Base-by-base conservation (phyloP, 305 asterid species). In the Lippia alba region DNA sequence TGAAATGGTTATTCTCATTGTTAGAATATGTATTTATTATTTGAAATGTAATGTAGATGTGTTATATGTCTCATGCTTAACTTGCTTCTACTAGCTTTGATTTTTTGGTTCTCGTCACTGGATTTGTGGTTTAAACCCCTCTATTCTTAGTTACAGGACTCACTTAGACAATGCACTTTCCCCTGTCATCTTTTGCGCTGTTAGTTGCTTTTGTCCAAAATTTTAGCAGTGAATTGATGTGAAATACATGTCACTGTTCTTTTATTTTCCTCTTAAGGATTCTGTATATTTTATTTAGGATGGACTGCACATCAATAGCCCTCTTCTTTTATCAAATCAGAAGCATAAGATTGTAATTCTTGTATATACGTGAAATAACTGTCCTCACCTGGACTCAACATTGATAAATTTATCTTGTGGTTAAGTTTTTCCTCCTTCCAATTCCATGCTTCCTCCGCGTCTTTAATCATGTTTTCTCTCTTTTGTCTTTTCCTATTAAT, bases 401-500 rank as follows among this genome's bases (percentile, higher is more conserved):
- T 61, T 64, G 14, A 14, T 41, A 39, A 55, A 44, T 11, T 19
- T 18, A 11, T 63, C 14, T 32, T 7, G 18, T 24, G 4, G 7
- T 33, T 3, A 6, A 36, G 41, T 0, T 14, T 8, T 2, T 51
- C 64, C 14, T 9, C 3, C 56, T 36, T n/a, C 1, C 40, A 36
- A 44, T 32, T 44, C 1, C 9, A 45, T 48, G 56, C 61, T 17
- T 40, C 30, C 15, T 39, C 45, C 58, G 12, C 44, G 18, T 40
- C 33, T 40, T 1, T 41, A 24, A 18, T 59, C 12, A 69, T 58
- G 44, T 49, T 46, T 0, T 8, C 12, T 19, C 16, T 12, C 0
- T 30, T 12, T n/a, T n/a, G n/a, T n/a, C 54, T 33, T 53, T 41
- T 39, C 9, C 53, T 14, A 15, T 67, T 9, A 75, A 67, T 63